These are phyloP conservation scores for Barbarea vulgaris DNA, from an alignment of 345 rosid species.

Conservation along the genomic window DNA sequence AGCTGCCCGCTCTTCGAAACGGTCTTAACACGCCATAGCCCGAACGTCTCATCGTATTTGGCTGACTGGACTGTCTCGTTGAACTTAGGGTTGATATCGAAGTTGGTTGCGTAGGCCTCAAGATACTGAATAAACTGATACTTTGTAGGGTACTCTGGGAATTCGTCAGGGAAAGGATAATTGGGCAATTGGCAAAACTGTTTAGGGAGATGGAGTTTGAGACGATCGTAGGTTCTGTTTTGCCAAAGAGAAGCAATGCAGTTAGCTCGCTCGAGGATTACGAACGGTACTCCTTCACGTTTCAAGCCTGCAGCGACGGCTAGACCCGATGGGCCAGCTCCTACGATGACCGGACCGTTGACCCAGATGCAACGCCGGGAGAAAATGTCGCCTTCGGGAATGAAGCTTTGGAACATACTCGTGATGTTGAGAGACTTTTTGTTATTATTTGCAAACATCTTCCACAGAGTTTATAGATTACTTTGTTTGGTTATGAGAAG, in stretches of 20 bases:
- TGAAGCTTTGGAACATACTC: conserved; percentile 48
- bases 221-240: conserved; percentile 76
- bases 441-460: conserved; percentile 34
- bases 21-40: conserved; percentile 75
- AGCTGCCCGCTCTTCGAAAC: conserved; percentile 42
- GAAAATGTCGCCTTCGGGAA: conserved; percentile 39
- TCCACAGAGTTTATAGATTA: conserved; percentile 17
- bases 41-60: conserved; percentile 61
- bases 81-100: conserved; percentile 63
- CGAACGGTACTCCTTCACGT: conserved; percentile 71
- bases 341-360: conserved; percentile 86
- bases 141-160: conserved; percentile 81
- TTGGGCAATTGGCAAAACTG: conserved; percentile 73
- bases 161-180: conserved; percentile 63
- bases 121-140: conserved; percentile 72
- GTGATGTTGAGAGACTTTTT: conserved; percentile 46
- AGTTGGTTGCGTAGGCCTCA: conserved; percentile 63
- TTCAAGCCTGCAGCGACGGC: conserved; percentile 71
- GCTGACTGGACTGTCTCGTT: conserved; percentile 78
- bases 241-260: conserved; percentile 94
- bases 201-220: conserved; percentile 88
- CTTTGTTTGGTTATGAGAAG: conserved; percentile 24
- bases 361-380: conserved; percentile 75
- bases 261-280: conserved; percentile 72
- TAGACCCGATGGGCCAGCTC: conserved; percentile 87